Evolutionary conservation across 2,329 filamentous ascomycete species (phyloP).

Genomic region (Paracoccidioides lutzii): DNA sequence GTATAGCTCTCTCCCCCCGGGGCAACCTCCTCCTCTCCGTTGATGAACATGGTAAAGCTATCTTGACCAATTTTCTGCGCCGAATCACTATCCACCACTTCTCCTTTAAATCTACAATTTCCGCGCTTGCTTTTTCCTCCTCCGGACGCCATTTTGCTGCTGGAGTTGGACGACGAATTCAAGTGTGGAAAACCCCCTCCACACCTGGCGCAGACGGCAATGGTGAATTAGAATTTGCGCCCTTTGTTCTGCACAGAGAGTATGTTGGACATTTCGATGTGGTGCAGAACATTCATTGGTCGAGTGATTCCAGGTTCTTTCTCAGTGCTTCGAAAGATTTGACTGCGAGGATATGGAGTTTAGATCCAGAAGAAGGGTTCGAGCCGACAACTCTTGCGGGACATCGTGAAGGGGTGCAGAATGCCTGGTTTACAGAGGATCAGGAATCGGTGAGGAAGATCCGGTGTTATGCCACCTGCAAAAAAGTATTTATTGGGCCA

Average conservation of each 20-base stretch:
- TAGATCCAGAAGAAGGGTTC: constrained; percentile 77
- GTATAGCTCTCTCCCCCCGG: constrained; percentile 74
- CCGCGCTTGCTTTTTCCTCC: constrained; percentile 78
- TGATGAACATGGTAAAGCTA: constrained; percentile 87
- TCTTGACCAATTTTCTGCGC: constrained; percentile 79
- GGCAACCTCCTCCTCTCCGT: constrained; percentile 87
- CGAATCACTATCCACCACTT: constrained; percentile 86
- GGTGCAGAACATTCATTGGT: constrained; percentile 84
- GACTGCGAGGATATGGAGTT: constrained; percentile 88
- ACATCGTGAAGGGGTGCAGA: constrained; percentile 77
- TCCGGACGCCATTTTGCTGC: constrained; percentile 85
- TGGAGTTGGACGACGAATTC: constrained; percentile 71
- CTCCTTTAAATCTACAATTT: constrained; percentile 75
- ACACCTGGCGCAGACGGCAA: constrained; percentile 67
- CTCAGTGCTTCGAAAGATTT: constrained; percentile 83
- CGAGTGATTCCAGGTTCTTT: constrained; percentile 89
- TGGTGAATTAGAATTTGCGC: constrained; percentile 85
- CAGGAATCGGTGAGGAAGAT: constrained; percentile 55
- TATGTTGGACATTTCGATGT: constrained; percentile 82
- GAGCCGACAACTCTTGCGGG: constrained; percentile 79
- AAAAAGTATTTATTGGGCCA: constrained; percentile 1
- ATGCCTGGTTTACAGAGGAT: constrained; percentile 92
- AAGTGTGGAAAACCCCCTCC: constrained; percentile 92
- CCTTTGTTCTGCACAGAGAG: constrained; percentile 77
- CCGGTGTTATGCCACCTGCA: background rate